phyloP scores from a whole-genome alignment of 768 basidiomycete species.

The Hericium alpestre region DNA sequence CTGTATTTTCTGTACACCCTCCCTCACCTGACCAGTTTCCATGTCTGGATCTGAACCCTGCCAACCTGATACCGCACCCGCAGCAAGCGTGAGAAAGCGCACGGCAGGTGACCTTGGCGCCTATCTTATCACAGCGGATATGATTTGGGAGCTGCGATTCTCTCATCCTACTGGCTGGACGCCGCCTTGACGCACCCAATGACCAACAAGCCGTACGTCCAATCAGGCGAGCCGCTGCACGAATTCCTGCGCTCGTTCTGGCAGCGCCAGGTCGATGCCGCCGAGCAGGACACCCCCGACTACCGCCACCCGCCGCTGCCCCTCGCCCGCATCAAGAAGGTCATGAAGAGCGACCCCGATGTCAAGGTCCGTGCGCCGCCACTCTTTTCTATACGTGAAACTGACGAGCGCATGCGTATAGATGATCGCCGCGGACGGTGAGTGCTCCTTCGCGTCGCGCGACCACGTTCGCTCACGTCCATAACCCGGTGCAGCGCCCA shows the following conservation, averaged over 20 bases:
- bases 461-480: conserved; percentile 1
- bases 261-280: conserved; percentile 78
- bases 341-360: conserved; percentile 97
- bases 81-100: too few relatives aligned
- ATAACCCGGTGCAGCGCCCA: conserved; percentile 65
- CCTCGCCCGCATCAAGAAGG: conserved; percentile 94
- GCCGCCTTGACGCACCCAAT: too few relatives aligned
- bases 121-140: not conserved
- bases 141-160: not conserved
- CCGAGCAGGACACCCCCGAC: conserved; percentile 83
- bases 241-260: conserved; percentile 82
- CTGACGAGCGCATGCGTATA: conserved; percentile 18
- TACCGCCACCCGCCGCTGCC: conserved; percentile 83
- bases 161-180: not conserved
- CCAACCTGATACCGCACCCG: too few relatives aligned
- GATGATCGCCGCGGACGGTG: conserved; percentile 99
- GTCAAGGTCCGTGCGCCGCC: conserved; percentile 61
- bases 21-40: too few relatives aligned
- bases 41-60: too few relatives aligned
- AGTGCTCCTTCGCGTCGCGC: conserved; percentile 13
- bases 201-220: conserved; percentile 51
- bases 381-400: not conserved
- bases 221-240: conserved; percentile 77
- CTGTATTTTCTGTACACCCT: too few relatives aligned
- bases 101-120: not conserved